phyloP scores from a whole-genome alignment of 2,329 filamentous ascomycete genomes.

The Cadophora sp. region DNA sequence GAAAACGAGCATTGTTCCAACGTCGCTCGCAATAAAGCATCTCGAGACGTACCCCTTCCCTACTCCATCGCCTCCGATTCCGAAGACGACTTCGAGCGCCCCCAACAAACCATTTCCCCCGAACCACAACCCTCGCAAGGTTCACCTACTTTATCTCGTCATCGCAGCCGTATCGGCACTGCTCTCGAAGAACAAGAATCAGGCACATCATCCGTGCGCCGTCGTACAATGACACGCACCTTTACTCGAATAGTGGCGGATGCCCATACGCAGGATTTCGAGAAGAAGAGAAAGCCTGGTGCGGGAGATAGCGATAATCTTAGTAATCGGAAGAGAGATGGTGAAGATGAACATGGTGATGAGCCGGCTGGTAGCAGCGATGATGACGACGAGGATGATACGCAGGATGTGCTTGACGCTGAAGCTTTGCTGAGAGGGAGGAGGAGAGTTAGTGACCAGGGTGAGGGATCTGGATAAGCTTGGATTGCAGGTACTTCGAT shows the following conservation, averaged over 20 bases:
- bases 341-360: constrained; percentile 25
- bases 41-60: constrained; percentile 84
- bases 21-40: constrained; percentile 88
- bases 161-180: constrained; percentile 34
- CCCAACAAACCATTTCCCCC: not conserved
- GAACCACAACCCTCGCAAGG: constrained; percentile 27
- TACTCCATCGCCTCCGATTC: constrained; percentile 55
- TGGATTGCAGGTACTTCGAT: not conserved
- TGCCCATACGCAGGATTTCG: constrained; percentile 91
- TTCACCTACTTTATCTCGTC: constrained; percentile 30
- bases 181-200: constrained; percentile 36
- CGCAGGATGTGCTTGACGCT: constrained; percentile 37
- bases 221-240: constrained; percentile 34
- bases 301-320: constrained; percentile 27
- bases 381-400: constrained; percentile 38
- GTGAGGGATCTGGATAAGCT: not conserved
- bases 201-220: constrained; percentile 22
- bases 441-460: constrained; percentile 1
- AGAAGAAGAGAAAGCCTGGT: constrained; percentile 68
- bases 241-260: constrained; percentile 76
- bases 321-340: constrained; percentile 21
- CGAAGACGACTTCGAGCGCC: constrained; percentile 29
- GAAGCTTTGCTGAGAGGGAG: constrained; percentile 32
- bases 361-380: constrained; percentile 26
- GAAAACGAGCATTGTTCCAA: constrained; percentile 98